Base-by-base conservation (phyloP, 352 stramenopile genomes). In the Elongisporangium senticosum region DNA sequence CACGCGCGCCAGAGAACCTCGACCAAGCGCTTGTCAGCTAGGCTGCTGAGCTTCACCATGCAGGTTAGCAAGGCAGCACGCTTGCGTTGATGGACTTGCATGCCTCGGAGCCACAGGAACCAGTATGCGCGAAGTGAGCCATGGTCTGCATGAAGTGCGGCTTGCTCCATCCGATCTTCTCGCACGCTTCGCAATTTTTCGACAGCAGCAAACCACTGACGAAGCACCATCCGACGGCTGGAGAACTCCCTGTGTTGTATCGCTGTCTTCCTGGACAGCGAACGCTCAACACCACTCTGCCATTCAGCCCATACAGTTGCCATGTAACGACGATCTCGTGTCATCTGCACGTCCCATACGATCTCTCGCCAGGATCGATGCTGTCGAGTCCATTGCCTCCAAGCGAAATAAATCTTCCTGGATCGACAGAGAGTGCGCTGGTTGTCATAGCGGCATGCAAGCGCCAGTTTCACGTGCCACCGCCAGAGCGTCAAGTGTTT, bases 1-100 rank as follows among this genome's bases (percentile, higher is more conserved):
- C n/a, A n/a, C n/a, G 56, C 43, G 0, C 48, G 39, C 43, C 71
- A 66, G 3, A 77, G 33, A 24, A 70, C 54, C 14, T 68, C 53
- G 6, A 67, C 20, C 0, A 77, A 28, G 4, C 62, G 64, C 1
- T 37, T 47, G 26, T 51, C 22, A 3, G 53, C 48, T 1, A 75
- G 52, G 4, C 58, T 67, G 17, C 72, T 51, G 56, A 87, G 57
- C 63, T 86, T 89, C 23, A 83, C 59, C 14, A 85, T 63, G 19
- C 75, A 84, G 0, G 69, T 67, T 1, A 89, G 69, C n/a, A 87
- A 22, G 2, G 77, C 65, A 40, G 74, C 83, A 11, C 62, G 69
- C 13, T 71, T 64, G 62, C 85, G 68, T 2, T 69, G 66, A 8
- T 74, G 61, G 7, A 58, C 57, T 3, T 69, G 63, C 0, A 69